A percentile compares a stretch with the other conserved stretches of the same genome.
Evolutionary conservation across 495 filamentous ascomycete genomes (phyloP).

Genomic region (Hyaloscypha hepaticicola): DNA sequence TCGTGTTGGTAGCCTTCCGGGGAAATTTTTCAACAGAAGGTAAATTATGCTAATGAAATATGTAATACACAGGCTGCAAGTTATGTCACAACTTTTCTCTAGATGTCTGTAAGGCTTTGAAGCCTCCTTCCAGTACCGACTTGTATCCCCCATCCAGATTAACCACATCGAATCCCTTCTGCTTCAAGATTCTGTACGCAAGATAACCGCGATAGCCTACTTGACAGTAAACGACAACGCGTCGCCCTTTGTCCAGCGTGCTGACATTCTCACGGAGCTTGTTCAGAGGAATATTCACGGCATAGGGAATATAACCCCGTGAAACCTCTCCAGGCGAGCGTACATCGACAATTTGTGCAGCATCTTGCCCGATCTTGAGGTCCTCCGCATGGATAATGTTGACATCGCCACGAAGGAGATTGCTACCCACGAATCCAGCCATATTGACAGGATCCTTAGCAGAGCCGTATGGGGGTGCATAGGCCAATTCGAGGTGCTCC

Average conservation of each 20-base stretch:
- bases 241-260: slow-evolving; percentile 25
- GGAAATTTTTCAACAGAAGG: too few relatives aligned
- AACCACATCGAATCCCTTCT: slow-evolving; percentile 33
- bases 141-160: slow-evolving; percentile 37
- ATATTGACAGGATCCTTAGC: slow-evolving; percentile 40
- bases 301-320: slow-evolving; percentile 26
- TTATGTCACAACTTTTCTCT: too few relatives aligned
- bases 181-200: slow-evolving; percentile 34
- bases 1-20: too few relatives aligned
- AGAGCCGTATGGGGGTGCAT: slow-evolving; percentile 36
- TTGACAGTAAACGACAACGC: slow-evolving; percentile 29
- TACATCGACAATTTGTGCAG: slow-evolving; percentile 33
- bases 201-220: slow-evolving; percentile 35
- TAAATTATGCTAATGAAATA: too few relatives aligned
- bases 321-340: slow-evolving; percentile 29
- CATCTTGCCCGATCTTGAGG: slow-evolving; percentile 13
- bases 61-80: too few relatives aligned
- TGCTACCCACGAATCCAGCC: slow-evolving; percentile 32
- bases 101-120: too few relatives aligned
- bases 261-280: slow-evolving; percentile 24
- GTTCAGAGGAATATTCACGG: slow-evolving; percentile 30
- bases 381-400: slow-evolving; percentile 33
- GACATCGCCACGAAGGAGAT: slow-evolving; percentile 35
- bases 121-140: slow-evolving; percentile 12
- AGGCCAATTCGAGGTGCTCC: slow-evolving; percentile 36